Evolutionary conservation across 192 early-diverging fungal species (phyloP).

Genomic region (Coemansia sp.): DNA sequence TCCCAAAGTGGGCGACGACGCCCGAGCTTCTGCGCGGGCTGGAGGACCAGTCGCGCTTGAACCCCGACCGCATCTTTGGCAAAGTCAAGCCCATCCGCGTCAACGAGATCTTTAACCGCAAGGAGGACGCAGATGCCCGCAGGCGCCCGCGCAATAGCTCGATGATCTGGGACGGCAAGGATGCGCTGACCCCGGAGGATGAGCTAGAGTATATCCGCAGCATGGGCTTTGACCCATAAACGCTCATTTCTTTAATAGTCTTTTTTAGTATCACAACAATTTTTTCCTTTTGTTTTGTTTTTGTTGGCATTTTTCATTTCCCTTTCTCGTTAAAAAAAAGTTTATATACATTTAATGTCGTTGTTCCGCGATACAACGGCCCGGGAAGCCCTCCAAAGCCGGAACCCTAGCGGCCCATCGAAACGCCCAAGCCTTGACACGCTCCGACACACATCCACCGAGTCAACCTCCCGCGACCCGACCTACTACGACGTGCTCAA

Average conservation of each 20-base stretch:
- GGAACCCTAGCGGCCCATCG: background rate
- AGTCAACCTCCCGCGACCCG: conserved; percentile 3
- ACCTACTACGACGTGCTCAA: conserved; percentile 52
- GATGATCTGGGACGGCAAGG: conserved; percentile 51
- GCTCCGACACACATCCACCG: background rate
- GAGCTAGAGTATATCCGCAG: conserved; percentile 48
- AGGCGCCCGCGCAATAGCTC: conserved; percentile 49
- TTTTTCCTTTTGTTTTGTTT: conserved; percentile 11
- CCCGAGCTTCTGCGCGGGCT: conserved; percentile 46
- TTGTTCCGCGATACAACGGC: conserved; percentile 21
- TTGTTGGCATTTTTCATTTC: background rate
- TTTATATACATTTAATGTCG: conserved; percentile 12
- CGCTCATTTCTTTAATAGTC: conserved; percentile 1
- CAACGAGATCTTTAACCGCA: conserved; percentile 48
- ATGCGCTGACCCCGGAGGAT: conserved; percentile 45
- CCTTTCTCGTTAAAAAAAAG: background rate
- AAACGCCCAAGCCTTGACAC: background rate
- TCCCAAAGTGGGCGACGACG: conserved; percentile 51
- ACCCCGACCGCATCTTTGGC: conserved; percentile 54
- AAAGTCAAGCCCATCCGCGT: conserved; percentile 42
- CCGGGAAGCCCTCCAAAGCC: conserved; percentile 8
- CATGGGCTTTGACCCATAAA: conserved; percentile 49
- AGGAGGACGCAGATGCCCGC: conserved; percentile 12
- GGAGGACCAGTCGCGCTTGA: conserved; percentile 34
- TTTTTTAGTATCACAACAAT: too few relatives aligned